Base-by-base conservation (phyloP, 352 stramenopile genomes). In the Pythium coloratum region DNA sequence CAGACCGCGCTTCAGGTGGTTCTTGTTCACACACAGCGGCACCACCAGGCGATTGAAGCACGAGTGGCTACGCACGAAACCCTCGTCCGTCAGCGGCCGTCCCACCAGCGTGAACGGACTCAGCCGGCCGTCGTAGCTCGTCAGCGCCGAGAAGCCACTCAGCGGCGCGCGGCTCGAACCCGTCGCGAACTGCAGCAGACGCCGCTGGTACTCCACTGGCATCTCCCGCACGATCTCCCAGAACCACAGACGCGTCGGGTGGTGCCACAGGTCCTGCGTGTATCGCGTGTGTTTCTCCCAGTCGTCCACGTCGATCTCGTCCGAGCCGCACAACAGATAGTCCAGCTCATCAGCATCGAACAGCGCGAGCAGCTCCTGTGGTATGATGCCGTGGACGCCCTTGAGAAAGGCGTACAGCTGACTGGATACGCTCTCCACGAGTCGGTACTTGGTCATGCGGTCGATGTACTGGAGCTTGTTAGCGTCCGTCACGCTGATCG, bases 261-360 rank as follows among this genome's bases (percentile, higher is more conserved):
- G 46, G 6, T 62, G 18, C 28, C 33, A 58, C 40, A 71, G 20
- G 55, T 62, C 18, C 32, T 42, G 30, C 6, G 54, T 60, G 40
- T 64, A 58, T 12, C 32, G 42, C n/a, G 90, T 97, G 64, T 96
- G 60, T 24, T 66, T 69, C 69, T 86, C 84, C 93, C 93, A 98
- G 70, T 98, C 93, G 20, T 92, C n/a, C n/a, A n/a, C n/a, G n/a
- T n/a, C n/a, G n/a, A n/a, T n/a, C n/a, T n/a, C n/a, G n/a, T n/a
- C n/a, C 75, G 34, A 98, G 30, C 93, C 93, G 65, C 91, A 97
- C 71, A 98, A 84, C 10, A 98, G 64, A 33, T 97, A 72, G 69
- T 98, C 93, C 2, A 98, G 71, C 75, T 98, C 91, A 72, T 97
- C 89, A 64, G 89, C 95, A 68, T 97, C 89, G 76, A 98, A 98